Conservation (phyloP, 306 rosid genomes). For the Vigna trinervia region DNA sequence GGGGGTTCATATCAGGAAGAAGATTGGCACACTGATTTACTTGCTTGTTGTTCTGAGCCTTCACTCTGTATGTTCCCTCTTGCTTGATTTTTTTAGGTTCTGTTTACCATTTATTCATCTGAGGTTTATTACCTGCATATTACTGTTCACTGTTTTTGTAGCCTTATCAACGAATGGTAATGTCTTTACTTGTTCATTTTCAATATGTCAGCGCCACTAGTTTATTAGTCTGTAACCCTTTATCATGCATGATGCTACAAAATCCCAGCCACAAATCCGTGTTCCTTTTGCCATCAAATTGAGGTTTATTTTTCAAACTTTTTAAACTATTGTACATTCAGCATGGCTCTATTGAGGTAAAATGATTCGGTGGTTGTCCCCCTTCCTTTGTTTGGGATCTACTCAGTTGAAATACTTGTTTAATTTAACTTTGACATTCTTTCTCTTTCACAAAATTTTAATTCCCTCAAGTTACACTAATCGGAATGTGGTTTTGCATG, state of each 20-base stretch:
- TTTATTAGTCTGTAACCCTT: constrained; percentile 7
- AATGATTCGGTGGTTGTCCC: background rate
- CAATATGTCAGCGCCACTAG: background rate
- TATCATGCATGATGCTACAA: constrained; percentile 5
- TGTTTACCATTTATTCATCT: background rate
- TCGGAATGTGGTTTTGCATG: constrained; percentile 14
- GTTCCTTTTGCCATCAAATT: constrained; percentile 10
- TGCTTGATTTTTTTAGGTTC: constrained; percentile 24
- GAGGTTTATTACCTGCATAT: constrained; percentile 23
- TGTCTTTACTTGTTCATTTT: constrained; percentile 36
- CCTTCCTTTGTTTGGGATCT: background rate
- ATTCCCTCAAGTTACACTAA: background rate
- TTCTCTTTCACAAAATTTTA: constrained; percentile 23
- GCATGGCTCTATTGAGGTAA: constrained; percentile 10
- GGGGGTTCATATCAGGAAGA: constrained; percentile 67
- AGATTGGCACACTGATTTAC: constrained; percentile 96
- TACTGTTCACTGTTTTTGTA: constrained; percentile 21
- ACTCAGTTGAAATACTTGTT: constrained; percentile 7
- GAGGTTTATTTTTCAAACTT: constrained; percentile 14
- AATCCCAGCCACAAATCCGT: background rate
- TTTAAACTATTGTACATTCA: background rate
- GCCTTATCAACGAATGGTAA: background rate
- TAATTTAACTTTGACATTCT: background rate
- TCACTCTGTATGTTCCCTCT: constrained; percentile 74
- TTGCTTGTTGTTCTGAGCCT: constrained; percentile 95